A percentile compares a stretch with the other conserved stretches of the same genome.
Evolutionary conservation across 2,329 filamentous ascomycete species (phyloP).

Genomic region (Pseudocercospora macadamiae): DNA sequence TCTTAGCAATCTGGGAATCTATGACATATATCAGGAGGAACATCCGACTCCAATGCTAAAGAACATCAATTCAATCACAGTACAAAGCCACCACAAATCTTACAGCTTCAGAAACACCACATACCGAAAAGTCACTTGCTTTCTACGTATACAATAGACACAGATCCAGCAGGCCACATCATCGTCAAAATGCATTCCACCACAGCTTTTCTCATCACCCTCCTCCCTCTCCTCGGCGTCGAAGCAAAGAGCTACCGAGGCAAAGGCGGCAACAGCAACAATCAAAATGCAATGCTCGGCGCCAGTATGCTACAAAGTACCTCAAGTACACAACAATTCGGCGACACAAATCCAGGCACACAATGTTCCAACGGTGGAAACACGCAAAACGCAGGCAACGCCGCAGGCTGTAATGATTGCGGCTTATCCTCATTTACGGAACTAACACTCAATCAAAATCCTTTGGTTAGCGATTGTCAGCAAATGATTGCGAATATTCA

Average conservation of each 20-base stretch:
- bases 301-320: not conserved
- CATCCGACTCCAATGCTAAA: not conserved
- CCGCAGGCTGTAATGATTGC: slow-evolving; percentile 17
- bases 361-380: not conserved
- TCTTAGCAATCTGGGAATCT: slow-evolving; percentile 7
- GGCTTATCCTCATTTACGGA: slow-evolving; percentile 16
- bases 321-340: not conserved
- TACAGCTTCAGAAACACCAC: not conserved
- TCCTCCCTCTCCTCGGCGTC: slow-evolving; percentile 9
- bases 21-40: not conserved
- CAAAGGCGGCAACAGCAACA: too few relatives aligned
- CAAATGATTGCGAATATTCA: slow-evolving; percentile 6
- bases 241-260: slow-evolving; percentile 7
- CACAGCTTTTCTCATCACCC: slow-evolving; percentile 7
- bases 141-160: not conserved
- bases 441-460: not conserved
- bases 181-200: slow-evolving; percentile 9
- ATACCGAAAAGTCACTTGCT: not conserved
- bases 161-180: not conserved
- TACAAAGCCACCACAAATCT: not conserved
- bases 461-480: slow-evolving; percentile 12
- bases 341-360: not conserved
- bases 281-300: not conserved
- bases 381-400: slow-evolving; percentile 10
- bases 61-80: not conserved